phyloP scores from a whole-genome alignment of 495 filamentous ascomycete species.

The Xylaria scruposa region DNA sequence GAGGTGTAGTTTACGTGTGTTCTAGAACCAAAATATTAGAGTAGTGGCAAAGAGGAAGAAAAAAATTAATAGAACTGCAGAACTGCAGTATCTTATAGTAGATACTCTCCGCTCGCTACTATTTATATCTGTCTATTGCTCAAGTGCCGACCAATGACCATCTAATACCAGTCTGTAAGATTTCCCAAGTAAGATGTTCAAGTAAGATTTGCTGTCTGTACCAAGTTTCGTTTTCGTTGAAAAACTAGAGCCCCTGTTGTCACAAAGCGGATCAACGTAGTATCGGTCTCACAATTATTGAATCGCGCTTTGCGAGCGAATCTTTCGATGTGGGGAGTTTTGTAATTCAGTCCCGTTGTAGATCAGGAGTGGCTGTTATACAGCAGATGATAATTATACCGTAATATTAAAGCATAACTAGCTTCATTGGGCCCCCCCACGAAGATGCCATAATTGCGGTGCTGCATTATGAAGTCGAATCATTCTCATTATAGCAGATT shows the following conservation, averaged over 20 bases:
- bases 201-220: not conserved
- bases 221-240: not conserved
- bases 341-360: constrained; percentile 12
- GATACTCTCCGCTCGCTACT: not conserved
- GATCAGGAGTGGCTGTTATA: not conserved
- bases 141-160: not conserved
- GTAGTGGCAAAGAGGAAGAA: not conserved
- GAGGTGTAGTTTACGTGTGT: not conserved
- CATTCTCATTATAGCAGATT: not conserved
- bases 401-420: not conserved
- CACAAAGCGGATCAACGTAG: constrained; percentile 22
- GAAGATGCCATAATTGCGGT: not conserved
- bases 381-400: not conserved
- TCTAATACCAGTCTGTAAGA: not conserved
- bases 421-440: not conserved
- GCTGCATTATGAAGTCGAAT: not conserved
- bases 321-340: constrained; percentile 5
- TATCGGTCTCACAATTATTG: constrained; percentile 8
- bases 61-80: not conserved
- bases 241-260: not conserved
- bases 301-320: constrained; percentile 14
- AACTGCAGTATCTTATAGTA: not conserved
- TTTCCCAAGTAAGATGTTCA: not conserved
- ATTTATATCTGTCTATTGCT: constrained; percentile 10
- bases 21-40: not conserved